Base-by-base conservation (phyloP, 148 eudicot genomes). In the Amaranthus cruentus region DNA sequence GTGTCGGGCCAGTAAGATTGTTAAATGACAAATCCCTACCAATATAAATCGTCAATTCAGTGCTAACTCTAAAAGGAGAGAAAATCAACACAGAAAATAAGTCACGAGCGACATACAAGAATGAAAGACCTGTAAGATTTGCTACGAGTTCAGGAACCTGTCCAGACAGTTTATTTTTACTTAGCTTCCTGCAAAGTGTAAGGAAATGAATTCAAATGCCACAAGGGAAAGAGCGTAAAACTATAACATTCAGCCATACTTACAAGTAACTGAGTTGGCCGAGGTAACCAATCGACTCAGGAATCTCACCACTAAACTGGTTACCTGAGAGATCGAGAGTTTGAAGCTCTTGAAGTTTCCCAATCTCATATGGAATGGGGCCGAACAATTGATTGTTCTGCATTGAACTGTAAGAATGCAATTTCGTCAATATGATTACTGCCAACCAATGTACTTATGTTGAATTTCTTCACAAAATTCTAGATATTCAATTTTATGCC, bases 311-410 rank as follows among this genome's bases (percentile, higher is more conserved):
- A 68, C 68, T 77, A 68, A 94, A 83, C 79, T 84, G 88, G 85
- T 94, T 94, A 73, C 88, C 82, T 9, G 97, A 94, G 72, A 94
- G 85, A 75, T 94, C 98, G 70, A 94, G 90, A 69, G 97, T 89
- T 80, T 73, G 83, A 54, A 94, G 81, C 80, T 89, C 87, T 71
- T 85, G 67, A 60, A 94, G 93, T 9, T 81, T 82, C 65, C 98
- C 96, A 73, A 91, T 81, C 71, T 91, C 98, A 46, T 75, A 43
- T 21, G 98, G 97, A 58, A 94, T 70, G 21, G 82, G 76, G 59
- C 98, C 98, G 9, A 83, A 85, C 71, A 93, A 73, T 68, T 85
- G 78, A 74, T 91, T 91, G 80, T 93, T 88, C 82, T 88, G 95
- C 82, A 93, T 77, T 47, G 87, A 84, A 90, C 98, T 93, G 78